These are phyloP conservation scores for Eimeria necatrix DNA, from an alignment of 169 alveolate species.

Conservation along the genomic window DNA sequence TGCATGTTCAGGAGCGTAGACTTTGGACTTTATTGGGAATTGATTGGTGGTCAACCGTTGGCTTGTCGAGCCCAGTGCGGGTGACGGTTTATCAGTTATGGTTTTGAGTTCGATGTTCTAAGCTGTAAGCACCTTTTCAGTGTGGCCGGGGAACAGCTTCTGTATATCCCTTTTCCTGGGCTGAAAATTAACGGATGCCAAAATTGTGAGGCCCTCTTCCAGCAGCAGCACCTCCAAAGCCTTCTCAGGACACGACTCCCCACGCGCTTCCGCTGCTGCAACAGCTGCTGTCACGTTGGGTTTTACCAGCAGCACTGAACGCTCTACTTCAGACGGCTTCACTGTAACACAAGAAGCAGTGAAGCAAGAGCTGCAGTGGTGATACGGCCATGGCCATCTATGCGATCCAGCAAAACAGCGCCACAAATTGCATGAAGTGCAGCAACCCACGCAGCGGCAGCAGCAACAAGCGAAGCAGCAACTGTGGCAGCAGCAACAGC, in stretches of 20 bases:
- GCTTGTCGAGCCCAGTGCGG: no score
- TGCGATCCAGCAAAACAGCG: no score
- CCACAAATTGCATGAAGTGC: neutral
- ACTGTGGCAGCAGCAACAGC: neutral
- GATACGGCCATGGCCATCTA: no score
- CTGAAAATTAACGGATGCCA: constrained; percentile 47
- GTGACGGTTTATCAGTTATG: no score
- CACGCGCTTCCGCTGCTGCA: constrained; percentile 58
- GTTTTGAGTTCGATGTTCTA: neutral
- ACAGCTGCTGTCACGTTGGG: constrained; percentile 65
- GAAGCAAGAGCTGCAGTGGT: neutral
- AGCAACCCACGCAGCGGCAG: neutral
- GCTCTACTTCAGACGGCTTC: constrained; percentile 31
- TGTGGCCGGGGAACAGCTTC: constrained; percentile 42
- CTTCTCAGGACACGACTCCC: constrained; percentile 55
- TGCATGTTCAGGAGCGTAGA: no score
- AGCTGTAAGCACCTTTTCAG: constrained; percentile 12
- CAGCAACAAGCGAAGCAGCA: neutral
- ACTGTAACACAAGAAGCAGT: constrained; percentile 44
- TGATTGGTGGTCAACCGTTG: no score
- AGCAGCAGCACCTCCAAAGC: constrained; percentile 52
- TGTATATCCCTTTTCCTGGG: constrained; percentile 26
- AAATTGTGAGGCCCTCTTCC: constrained; percentile 53
- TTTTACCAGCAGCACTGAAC: constrained; percentile 61
- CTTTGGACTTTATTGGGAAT: no score